phyloP scores from a whole-genome alignment of 495 filamentous ascomycete genomes.

The Corynascus novoguineensis region DNA sequence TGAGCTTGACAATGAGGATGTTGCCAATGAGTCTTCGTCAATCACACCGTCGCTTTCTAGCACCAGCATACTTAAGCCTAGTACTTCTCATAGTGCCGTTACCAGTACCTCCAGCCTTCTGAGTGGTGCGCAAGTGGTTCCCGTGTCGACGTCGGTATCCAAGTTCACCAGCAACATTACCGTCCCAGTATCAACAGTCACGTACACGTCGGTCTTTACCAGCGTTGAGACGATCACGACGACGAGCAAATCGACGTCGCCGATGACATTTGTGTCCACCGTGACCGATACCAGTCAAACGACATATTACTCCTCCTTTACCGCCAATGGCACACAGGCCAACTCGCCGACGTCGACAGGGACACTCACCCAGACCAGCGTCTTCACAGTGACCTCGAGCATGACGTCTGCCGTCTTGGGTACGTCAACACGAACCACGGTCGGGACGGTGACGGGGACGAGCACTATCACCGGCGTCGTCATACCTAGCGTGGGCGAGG shows the following conservation, averaged over 20 bases:
- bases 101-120: slow-evolving; percentile 2
- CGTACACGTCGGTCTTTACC: slow-evolving; percentile 9
- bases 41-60: neutral
- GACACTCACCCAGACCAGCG: neutral
- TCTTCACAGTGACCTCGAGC: slow-evolving; percentile 2
- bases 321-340: slow-evolving; percentile 1
- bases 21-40: neutral
- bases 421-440: slow-evolving; percentile 1
- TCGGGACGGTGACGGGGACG: neutral
- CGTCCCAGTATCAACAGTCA: slow-evolving; percentile 5
- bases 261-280: slow-evolving; percentile 8
- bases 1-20: neutral
- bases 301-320: slow-evolving; percentile 4
- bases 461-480: slow-evolving; percentile 20
- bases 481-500: slow-evolving; percentile 20
- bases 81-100: too few relatives aligned
- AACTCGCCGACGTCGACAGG: slow-evolving; percentile 3
- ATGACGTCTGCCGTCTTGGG: neutral
- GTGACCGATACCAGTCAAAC: neutral
- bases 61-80: neutral
- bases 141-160: slow-evolving; percentile 11
- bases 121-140: slow-evolving; percentile 3
- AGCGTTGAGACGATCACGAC: neutral
- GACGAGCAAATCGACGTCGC: neutral
- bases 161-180: slow-evolving; percentile 17